Evolutionary conservation across 495 filamentous ascomycete genomes (phyloP).

Genomic region (Amorphotheca resinae): DNA sequence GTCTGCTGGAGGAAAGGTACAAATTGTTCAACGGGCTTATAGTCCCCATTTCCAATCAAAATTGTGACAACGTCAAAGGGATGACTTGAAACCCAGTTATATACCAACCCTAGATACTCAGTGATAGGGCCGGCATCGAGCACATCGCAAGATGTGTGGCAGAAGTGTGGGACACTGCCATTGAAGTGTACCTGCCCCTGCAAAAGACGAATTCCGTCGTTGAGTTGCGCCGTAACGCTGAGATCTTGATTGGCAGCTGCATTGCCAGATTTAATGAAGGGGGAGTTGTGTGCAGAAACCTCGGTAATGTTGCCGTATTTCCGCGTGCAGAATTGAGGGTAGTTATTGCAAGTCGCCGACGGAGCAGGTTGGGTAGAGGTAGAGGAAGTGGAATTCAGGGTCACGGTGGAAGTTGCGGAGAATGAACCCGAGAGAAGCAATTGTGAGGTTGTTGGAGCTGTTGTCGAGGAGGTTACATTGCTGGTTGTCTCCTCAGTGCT

Average conservation of each 20-base stretch:
- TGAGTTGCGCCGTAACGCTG: conserved; percentile 58
- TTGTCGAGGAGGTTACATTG: conserved; percentile 18
- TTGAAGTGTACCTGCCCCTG: conserved; percentile 54
- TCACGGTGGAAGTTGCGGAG: conserved; percentile 18
- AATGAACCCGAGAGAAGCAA: conserved; percentile 27
- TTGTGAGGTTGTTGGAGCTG: conserved; percentile 5
- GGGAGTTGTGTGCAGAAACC: conserved; percentile 77
- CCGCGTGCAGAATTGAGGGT: conserved; percentile 67
- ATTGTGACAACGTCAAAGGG: conserved; percentile 88
- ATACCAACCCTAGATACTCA: conserved; percentile 56
- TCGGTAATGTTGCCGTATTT: conserved; percentile 87
- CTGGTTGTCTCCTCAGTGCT: conserved; percentile 4
- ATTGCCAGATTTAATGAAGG: conserved; percentile 61
- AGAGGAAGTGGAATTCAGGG: conserved; percentile 25
- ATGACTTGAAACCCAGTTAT: conserved; percentile 58
- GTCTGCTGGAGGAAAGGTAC: conserved; percentile 41
- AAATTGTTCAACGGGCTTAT: conserved; percentile 9
- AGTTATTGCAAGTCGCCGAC: conserved; percentile 74
- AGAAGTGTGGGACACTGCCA: conserved; percentile 40
- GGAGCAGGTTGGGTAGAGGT: conserved; percentile 41
- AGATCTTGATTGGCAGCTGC: conserved; percentile 58
- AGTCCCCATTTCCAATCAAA: conserved; percentile 69
- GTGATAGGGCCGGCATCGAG: conserved; percentile 72
- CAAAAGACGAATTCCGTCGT: conserved; percentile 89
- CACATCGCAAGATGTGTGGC: conserved; percentile 71